Percentiles rank a stretch among this genome's conserved stretches.
Evolutionary conservation across 1,139 yeast genomes (phyloP).

Genomic region (Debaryomyces psychrophilus): DNA sequence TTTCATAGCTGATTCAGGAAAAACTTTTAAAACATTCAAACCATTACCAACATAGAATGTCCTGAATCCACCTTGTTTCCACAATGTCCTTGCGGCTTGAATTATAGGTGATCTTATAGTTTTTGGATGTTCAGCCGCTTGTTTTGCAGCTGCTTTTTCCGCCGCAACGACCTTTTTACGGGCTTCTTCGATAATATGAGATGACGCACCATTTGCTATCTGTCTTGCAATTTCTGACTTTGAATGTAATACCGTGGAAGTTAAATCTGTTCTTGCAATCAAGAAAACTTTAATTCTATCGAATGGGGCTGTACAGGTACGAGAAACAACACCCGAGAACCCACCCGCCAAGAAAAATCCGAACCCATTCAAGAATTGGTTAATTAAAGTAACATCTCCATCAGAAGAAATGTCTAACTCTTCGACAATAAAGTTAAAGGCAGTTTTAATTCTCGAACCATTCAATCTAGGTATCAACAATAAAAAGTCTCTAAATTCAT

Average conservation of each 20-base stretch:
- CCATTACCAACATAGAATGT: constrained; percentile 97
- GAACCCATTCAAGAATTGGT: constrained; percentile 78
- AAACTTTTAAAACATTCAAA: constrained; percentile 86
- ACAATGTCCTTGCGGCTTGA: constrained; percentile 80
- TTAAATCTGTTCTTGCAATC: constrained; percentile 85
- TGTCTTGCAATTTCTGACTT: constrained; percentile 52
- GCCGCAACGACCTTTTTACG: constrained; percentile 33
- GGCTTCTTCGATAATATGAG: constrained; percentile 42
- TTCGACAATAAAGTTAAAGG: constrained; percentile 78
- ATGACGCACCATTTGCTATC: constrained; percentile 40
- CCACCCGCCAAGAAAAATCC: constrained; percentile 96
- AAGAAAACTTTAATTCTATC: constrained; percentile 91
- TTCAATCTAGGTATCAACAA: constrained; percentile 76
- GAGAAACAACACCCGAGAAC: constrained; percentile 91
- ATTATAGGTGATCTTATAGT: constrained; percentile 66
- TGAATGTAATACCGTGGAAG: constrained; percentile 67
- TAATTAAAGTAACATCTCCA: constrained; percentile 85
- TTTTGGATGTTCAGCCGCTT: constrained; percentile 33
- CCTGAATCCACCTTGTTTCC: constrained; percentile 84
- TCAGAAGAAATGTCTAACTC: constrained; percentile 82
- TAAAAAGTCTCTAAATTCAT: constrained; percentile 83
- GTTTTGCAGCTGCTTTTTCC: constrained; percentile 22
- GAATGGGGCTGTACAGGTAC: constrained; percentile 97
- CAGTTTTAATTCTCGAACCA: constrained; percentile 75
- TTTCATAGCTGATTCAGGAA: constrained; percentile 97